Base-by-base conservation (phyloP, 2,329 filamentous ascomycete species). In the Daldinia sp. region DNA sequence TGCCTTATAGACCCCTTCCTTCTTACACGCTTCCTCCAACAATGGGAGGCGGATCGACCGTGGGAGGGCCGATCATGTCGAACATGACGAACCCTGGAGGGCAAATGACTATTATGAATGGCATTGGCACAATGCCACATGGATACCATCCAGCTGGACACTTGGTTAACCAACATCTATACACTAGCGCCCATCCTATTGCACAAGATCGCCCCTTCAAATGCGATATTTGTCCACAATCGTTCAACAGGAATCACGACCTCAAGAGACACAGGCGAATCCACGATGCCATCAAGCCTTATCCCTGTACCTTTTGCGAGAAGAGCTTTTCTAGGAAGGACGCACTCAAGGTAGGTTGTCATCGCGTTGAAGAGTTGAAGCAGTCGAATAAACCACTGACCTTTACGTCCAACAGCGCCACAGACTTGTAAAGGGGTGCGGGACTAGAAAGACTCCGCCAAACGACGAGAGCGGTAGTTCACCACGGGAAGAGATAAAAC, bases 321-420 rank as follows among this genome's bases (percentile, higher is more conserved):
- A 98, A 98, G 87, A 96, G 93, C 78, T 99, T 99, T 77, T 98
- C 94, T 2, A 87, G 96, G 67, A 98, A 98, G 79, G 96, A 98
- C 80, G 96, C 96, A 9, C 84, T 99, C 33, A 98, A 98, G 92
- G 96, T 98, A 83, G 75, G 88, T 48, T 13, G 60, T 51, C 6
- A 18, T 33, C 28, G 2, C 6, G 15, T 51, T n/a, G 6, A 18
- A 51, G 46, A 30, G 26, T 12, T 18, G 28, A 51, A 51, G 5
- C 13, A 4, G 30, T n/a, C 33, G 7, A 30, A 33, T 42, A 41
- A 48, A n/a, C 48, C 50, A 65, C 73, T 76, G 67, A 77, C 44
- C 7, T 18, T 54, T n/a, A 44, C 39, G 9, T 15, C 54, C n/a
- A 42, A 70, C 73, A 90, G 86, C 82, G 88, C 62, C 88, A 91